Evolutionary conservation across 2,329 filamentous ascomycete genomes (phyloP).

Genomic region (Harringtonia lauricola): DNA sequence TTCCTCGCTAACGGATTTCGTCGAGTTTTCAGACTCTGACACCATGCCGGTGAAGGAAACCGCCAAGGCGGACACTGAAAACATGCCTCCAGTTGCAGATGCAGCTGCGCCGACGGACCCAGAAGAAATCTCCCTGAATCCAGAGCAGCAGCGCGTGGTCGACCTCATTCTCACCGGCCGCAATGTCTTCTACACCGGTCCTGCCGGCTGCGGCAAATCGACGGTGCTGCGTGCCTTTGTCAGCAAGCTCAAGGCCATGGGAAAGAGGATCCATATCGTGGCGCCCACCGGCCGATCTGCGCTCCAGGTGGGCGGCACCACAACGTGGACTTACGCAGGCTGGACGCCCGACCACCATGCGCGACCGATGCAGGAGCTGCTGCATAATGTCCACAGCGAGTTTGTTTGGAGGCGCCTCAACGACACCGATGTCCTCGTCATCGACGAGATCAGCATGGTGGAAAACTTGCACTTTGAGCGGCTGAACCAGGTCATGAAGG

Average conservation of each 20-base stretch:
- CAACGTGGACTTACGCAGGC: conserved; percentile 46
- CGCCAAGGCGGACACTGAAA: too few relatives aligned
- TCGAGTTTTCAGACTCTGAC: too few relatives aligned
- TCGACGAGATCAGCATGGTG: conserved; percentile 59
- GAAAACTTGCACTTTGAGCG: conserved; percentile 42
- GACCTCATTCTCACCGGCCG: conserved; percentile 35
- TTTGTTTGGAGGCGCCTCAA: conserved; percentile 24
- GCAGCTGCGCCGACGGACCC: too few relatives aligned
- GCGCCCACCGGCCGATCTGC: conserved; percentile 52
- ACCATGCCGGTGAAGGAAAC: too few relatives aligned
- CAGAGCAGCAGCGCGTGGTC: conserved; percentile 36
- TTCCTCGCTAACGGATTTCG: too few relatives aligned
- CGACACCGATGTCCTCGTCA: conserved; percentile 42
- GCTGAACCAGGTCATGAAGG: conserved; percentile 35
- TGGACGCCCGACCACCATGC: conserved; percentile 39
- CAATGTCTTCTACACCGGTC: conserved; percentile 56
- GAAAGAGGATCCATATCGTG: conserved; percentile 34
- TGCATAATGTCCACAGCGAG: too few relatives aligned
- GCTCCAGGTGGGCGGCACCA: conserved; percentile 42
- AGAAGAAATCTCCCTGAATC: too few relatives aligned
- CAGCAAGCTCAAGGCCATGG: conserved; percentile 20
- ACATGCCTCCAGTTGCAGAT: too few relatives aligned
- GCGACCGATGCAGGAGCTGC: conserved; percentile 23
- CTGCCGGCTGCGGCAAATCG: conserved; percentile 49
- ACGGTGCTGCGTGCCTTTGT: conserved; percentile 40